Percentiles rank a stretch among this genome's conserved stretches.
phyloP scores from a whole-genome alignment of 371 early-diverging fungal genomes.

The Saksenaea oblongispora region DNA sequence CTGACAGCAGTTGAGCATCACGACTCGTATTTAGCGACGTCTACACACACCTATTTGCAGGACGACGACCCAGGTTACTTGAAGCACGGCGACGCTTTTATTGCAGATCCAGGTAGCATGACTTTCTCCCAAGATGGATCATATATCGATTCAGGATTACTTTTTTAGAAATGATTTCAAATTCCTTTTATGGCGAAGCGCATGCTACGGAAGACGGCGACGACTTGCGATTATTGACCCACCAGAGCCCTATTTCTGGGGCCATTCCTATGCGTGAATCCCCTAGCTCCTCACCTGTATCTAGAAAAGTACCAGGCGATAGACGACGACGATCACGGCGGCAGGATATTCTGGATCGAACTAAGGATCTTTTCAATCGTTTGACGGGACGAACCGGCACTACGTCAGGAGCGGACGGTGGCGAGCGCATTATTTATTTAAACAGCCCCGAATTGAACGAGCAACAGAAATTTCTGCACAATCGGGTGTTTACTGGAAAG shows the following conservation, averaged over 20 bases:
- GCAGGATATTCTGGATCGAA: neutral
- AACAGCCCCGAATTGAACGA: conserved; percentile 79
- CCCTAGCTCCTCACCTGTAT: neutral
- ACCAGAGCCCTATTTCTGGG: conserved; percentile 47
- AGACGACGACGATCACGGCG: neutral
- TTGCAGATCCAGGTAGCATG: no score
- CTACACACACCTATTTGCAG: no score
- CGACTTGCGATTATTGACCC: conserved; percentile 40
- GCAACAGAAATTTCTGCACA: conserved; percentile 77
- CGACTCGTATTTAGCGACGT: no score
- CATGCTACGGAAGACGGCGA: conserved; percentile 42
- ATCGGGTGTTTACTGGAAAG: conserved; percentile 87
- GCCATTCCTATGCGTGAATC: neutral
- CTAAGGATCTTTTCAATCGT: conserved; percentile 22
- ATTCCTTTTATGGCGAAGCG: no score
- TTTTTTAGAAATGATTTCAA: no score
- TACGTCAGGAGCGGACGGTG: conserved; percentile 39
- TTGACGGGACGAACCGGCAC: conserved; percentile 24
- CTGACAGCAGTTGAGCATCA: no score
- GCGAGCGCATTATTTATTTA: conserved; percentile 80
- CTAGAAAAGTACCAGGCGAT: no score
- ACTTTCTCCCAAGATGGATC: no score
- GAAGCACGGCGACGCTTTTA: no score
- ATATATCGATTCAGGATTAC: no score
- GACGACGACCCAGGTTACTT: no score